Evolutionary conservation across 2,329 filamentous ascomycete genomes (phyloP).

Genomic region (Trichoderma atroviride): DNA sequence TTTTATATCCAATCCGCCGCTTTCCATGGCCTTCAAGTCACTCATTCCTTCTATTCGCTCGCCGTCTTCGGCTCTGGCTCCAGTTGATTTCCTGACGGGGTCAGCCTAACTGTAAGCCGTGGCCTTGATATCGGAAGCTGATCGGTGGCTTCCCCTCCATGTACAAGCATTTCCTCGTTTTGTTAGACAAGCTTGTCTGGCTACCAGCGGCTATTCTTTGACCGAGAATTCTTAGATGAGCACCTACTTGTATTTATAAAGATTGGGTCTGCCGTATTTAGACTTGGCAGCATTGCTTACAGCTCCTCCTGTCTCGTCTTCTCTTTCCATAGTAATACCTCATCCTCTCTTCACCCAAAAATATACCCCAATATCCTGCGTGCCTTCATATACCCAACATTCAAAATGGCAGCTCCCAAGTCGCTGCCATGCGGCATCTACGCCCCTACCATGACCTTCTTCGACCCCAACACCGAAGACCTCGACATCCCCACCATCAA

Average conservation of each 20-base stretch:
- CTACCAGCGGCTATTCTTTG: slow-evolving; percentile 13
- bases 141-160: slow-evolving; percentile 14
- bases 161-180: background rate
- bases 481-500: slow-evolving; percentile 79
- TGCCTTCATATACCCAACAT: slow-evolving; percentile 13
- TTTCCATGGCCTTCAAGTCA: slow-evolving; percentile 3
- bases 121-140: background rate
- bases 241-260: background rate
- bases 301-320: background rate
- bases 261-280: slow-evolving; percentile 2
- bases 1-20: slow-evolving; percentile 9
- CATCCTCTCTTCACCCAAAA: background rate
- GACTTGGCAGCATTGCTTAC: background rate
- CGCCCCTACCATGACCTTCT: slow-evolving; percentile 89
- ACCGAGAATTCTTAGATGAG: background rate
- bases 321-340: background rate
- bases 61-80: slow-evolving; percentile 24
- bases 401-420: slow-evolving; percentile 39
- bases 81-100: background rate
- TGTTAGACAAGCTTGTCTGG: background rate
- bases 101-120: slow-evolving; percentile 5
- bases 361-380: background rate
- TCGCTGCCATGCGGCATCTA: slow-evolving; percentile 81
- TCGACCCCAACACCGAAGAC: slow-evolving; percentile 80
- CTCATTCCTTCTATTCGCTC: slow-evolving; percentile 2